Base-by-base conservation (phyloP, 2,329 filamentous ascomycete genomes). In the Lecanicillium sp. region DNA sequence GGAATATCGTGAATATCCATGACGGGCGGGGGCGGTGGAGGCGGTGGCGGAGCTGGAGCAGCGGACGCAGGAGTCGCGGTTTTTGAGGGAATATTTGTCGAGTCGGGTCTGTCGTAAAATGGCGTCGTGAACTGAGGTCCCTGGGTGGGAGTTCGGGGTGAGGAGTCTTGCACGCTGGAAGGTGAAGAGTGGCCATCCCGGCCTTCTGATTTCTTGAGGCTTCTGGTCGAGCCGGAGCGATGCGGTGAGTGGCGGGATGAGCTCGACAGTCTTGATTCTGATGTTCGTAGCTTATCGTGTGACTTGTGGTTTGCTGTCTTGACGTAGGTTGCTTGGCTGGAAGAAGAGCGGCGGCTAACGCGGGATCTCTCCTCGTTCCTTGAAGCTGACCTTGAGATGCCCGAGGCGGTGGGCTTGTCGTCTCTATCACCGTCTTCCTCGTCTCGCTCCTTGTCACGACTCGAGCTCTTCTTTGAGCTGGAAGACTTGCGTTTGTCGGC, bases 1-100 rank as follows among this genome's bases (percentile, higher is more conserved):
- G 91, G 91, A 11, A 83, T 77, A 33, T 89, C 82, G 36, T 84
- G 74, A 44, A 83, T 70, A 55, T 82, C 78, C 8, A 89, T 78
- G 1, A 86, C 83, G 1, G 88, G 85, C 2, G 86, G 90, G 0
- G 78, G 72, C 0, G 78, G 74, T 0, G 74, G 75, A 0, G 72
- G 70, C 2, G 68, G 69, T 4, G 75, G 68, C 29, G 61, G 64
- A 48, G 55, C 57, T 23, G 65, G 66, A 32, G 60, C 58, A 43
- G 50, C 54, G 37, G 62, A 62, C 10, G 64, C 60, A 36, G 66
- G 62, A 5, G 67, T 71, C 62, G 60, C 69, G 3, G 70, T 70
- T 45, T 66, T 67, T 15, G 63, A 66, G 35, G 58, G 58, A 17
- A 62, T 33, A 29, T 30, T 32, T 11, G 53, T 54, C 6, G 62